These are phyloP conservation scores for Ogataea thermomethanolica DNA, from an alignment of 805 yeast species.

Conservation along the genomic window DNA sequence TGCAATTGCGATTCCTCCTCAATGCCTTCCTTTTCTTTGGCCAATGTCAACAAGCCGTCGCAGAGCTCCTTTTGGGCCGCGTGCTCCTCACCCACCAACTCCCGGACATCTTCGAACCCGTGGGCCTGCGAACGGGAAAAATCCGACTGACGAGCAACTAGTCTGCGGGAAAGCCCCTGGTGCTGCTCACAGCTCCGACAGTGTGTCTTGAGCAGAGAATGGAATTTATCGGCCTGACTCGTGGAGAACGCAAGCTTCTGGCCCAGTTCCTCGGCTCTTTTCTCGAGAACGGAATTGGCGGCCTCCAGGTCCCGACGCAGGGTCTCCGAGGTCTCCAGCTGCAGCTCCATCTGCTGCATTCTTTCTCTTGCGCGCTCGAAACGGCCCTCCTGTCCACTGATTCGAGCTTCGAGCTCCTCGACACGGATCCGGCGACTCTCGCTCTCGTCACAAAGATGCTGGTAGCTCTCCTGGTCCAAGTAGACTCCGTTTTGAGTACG, in stretches of 20 bases:
- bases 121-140: too few relatives aligned
- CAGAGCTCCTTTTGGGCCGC: too few relatives aligned
- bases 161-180: too few relatives aligned
- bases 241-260: not conserved
- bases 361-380: slow-evolving; percentile 39
- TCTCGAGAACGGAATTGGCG: not conserved
- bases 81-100: too few relatives aligned
- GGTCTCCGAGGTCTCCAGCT: not conserved
- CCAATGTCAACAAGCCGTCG: too few relatives aligned
- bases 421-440: slow-evolving; percentile 48
- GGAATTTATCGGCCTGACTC: too few relatives aligned
- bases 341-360: slow-evolving; percentile 13
- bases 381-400: slow-evolving; percentile 48
- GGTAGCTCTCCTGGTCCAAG: slow-evolving; percentile 51
- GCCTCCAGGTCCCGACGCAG: not conserved
- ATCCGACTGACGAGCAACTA: too few relatives aligned
- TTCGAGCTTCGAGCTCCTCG: slow-evolving; percentile 47
- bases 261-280: not conserved
- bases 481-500: slow-evolving; percentile 65
- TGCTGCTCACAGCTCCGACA: too few relatives aligned
- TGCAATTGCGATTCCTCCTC: too few relatives aligned
- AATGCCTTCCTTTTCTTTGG: too few relatives aligned
- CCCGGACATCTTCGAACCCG: too few relatives aligned
- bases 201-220: too few relatives aligned
- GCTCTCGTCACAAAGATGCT: slow-evolving; percentile 36